Percentiles rank a stretch among this genome's conserved stretches.
These are phyloP conservation scores for Trametes hirsuta DNA, from an alignment of 1,284 basidiomycete species.

Conservation along the genomic window DNA sequence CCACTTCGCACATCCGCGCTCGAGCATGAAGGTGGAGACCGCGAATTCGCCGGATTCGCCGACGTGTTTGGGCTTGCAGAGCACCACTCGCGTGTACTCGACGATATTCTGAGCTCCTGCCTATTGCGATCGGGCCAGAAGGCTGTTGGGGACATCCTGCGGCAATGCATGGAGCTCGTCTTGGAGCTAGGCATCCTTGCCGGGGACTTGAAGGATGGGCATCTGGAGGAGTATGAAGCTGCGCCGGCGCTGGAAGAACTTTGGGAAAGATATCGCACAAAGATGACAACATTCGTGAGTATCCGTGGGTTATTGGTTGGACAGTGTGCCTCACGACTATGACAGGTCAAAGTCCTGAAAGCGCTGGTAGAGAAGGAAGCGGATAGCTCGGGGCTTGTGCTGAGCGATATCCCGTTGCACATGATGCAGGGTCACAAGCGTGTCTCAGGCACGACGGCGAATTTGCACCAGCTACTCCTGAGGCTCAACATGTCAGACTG, in stretches of 20 bases:
- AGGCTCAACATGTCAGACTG: constrained; percentile 33
- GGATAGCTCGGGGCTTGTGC: constrained; percentile 29
- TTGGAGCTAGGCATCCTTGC: constrained; percentile 73
- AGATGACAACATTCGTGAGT: constrained; percentile 36
- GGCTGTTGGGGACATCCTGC: constrained; percentile 66
- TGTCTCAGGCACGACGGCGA: constrained; percentile 34
- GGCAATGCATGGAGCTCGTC: constrained; percentile 65
- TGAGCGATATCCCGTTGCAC: constrained; percentile 32
- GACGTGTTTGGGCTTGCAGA: constrained; percentile 78
- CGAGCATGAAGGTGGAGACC: not conserved
- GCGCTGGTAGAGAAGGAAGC: constrained; percentile 37
- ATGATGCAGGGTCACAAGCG: constrained; percentile 23
- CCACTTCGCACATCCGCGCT: not conserved
- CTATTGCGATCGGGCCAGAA: constrained; percentile 76
- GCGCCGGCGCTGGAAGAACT: constrained; percentile 58
- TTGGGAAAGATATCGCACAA: constrained; percentile 55
- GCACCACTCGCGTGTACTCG: constrained; percentile 71
- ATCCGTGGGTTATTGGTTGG: not conserved
- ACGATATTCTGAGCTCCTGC: constrained; percentile 79
- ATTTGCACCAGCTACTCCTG: constrained; percentile 32
- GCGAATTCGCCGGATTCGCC: constrained; percentile 41
- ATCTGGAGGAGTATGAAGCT: constrained; percentile 63
- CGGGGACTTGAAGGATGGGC: constrained; percentile 59
- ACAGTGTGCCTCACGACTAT: not conserved
- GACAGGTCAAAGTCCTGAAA: constrained; percentile 37